phyloP scores from a whole-genome alignment of 306 rosid species.

The Alnus rubra region DNA sequence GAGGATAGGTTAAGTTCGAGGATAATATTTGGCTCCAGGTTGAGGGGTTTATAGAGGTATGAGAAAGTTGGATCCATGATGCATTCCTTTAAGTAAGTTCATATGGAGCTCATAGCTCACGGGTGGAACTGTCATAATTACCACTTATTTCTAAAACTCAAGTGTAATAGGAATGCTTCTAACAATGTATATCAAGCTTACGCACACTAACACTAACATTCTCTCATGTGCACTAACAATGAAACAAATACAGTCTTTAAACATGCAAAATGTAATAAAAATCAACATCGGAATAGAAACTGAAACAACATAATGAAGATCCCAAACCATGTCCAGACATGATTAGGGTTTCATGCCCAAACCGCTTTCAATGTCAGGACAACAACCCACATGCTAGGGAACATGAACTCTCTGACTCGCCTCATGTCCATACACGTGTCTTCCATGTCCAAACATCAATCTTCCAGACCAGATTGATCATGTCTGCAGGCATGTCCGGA shows the following conservation, averaged over 20 bases:
- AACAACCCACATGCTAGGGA: too few relatives aligned
- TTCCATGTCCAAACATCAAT: too few relatives aligned
- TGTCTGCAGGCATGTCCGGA: too few relatives aligned
- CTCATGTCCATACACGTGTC: too few relatives aligned
- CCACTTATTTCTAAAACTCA: not conserved
- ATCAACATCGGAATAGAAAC: constrained; percentile 1
- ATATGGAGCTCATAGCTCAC: not conserved
- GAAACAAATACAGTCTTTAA: constrained; percentile 1
- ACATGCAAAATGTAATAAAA: not conserved
- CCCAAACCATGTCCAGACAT: too few relatives aligned
- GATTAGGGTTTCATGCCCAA: too few relatives aligned
- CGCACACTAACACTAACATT: not conserved
- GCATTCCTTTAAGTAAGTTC: not conserved
- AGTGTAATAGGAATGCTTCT: not conserved
- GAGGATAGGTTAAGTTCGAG: not conserved
- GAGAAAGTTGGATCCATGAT: constrained; percentile 5
- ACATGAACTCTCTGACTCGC: too few relatives aligned
- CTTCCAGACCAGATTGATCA: too few relatives aligned
- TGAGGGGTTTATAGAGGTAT: not conserved
- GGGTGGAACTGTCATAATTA: not conserved
- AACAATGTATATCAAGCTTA: not conserved
- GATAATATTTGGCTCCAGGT: not conserved
- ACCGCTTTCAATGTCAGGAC: too few relatives aligned
- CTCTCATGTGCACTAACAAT: not conserved
- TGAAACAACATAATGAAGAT: not conserved